Percentiles rank a stretch among this genome's conserved stretches.
These are phyloP conservation scores for Pilaira anomala DNA, from an alignment of 192 early-diverging fungal species.

Conservation along the genomic window DNA sequence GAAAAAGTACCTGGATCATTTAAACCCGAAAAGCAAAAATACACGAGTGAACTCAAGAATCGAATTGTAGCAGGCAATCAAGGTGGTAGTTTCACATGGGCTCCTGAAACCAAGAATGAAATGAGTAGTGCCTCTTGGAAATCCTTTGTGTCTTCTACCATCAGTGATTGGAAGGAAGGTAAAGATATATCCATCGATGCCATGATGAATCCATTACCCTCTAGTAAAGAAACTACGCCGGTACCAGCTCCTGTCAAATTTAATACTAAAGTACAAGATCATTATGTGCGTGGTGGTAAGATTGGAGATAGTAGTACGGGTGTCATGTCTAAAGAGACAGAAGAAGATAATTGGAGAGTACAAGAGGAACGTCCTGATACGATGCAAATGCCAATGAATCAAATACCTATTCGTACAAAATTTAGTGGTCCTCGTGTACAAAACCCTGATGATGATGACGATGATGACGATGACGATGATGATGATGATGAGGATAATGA, in stretches of 20 bases:
- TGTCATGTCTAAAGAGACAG: background rate
- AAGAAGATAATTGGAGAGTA: background rate
- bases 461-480: background rate
- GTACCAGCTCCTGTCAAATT: background rate
- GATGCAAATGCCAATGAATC: constrained; percentile 16
- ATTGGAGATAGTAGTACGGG: background rate
- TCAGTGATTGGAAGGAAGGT: background rate
- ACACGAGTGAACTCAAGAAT: background rate
- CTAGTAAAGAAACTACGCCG: no score
- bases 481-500: background rate
- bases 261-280: background rate
- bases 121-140: background rate
- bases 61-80: background rate
- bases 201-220: no score
- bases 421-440: constrained; percentile 2
- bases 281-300: no score
- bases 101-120: background rate
- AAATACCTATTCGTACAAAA: background rate
- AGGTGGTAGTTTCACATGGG: background rate
- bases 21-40: background rate
- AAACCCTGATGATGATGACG: background rate
- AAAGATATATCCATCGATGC: background rate
- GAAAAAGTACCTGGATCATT: no score
- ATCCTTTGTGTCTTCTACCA: background rate
- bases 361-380: constrained; percentile 1